Evolutionary conservation across 257 asterid species (phyloP).

Genomic region (Nicotiana attenuata): DNA sequence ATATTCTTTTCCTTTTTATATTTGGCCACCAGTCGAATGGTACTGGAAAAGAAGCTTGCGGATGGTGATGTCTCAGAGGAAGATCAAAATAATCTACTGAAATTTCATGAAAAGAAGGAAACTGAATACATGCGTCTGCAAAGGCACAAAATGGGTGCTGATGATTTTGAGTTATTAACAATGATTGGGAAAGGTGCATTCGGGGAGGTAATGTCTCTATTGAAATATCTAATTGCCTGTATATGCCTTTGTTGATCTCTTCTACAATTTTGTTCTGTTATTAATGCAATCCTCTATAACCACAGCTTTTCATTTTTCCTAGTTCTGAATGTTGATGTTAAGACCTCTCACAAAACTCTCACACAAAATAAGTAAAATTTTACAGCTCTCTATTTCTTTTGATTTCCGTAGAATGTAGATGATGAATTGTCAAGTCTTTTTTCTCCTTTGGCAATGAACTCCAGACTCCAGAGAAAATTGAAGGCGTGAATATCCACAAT

Average conservation of each 20-base stretch:
- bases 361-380: background rate
- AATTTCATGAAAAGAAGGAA: slow-evolving; percentile 90
- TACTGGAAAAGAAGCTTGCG: slow-evolving; percentile 90
- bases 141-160: slow-evolving; percentile 95
- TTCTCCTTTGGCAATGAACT: background rate
- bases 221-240: background rate
- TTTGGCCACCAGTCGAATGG: slow-evolving; percentile 52
- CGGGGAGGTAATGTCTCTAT: slow-evolving; percentile 67
- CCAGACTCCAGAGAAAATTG: background rate
- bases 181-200: slow-evolving; percentile 99
- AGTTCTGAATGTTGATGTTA: slow-evolving; percentile 3
- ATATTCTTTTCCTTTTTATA: slow-evolving; percentile 14
- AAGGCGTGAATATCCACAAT: background rate
- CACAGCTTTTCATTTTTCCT: background rate
- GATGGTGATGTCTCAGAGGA: slow-evolving; percentile 99
- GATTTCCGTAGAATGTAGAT: background rate
- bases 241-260: background rate
- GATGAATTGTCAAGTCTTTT: background rate
- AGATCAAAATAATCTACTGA: slow-evolving; percentile 82
- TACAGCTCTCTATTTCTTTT: background rate
- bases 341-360: background rate
- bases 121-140: slow-evolving; percentile 98
- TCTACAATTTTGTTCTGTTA: background rate
- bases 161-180: slow-evolving; percentile 87
- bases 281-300: background rate